Base-by-base conservation (phyloP, 202 grass and related monocot genomes). In the Saccharum hybrid region DNA sequence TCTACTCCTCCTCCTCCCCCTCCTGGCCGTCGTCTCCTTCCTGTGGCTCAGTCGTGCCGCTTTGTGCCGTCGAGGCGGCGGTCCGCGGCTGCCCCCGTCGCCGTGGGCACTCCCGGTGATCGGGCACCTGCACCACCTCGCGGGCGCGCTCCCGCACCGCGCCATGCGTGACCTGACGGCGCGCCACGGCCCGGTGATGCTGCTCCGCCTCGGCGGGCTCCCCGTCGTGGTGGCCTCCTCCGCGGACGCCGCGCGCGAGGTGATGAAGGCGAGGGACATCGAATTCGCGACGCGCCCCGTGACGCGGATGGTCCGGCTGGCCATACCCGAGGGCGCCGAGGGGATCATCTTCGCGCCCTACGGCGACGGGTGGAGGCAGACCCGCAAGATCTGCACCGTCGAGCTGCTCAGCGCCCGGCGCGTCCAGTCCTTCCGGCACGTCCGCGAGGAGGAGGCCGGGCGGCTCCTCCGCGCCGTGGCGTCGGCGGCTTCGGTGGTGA, bases 401-500 rank as follows among this genome's bases (percentile, higher is more conserved):
- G 87, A 92, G 79, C 83, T 94, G 23, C 77, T 92, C 68, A 83
- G 82, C 79, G 75, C 83, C 11, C 77, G 86, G 0, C 85, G 88
- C 45, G 89, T 94, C 22, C 74, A 72, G 26, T 89, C 87, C 2
- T 80, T 92, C 90, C 68, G 82, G 0, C 30, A 54, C 3, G 51
- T 92, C 4, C 79, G 93, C 21, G 85, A 90, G 71, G 75, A 90
- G 14, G 90, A 96, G 80, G 84, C 84, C 43, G 12, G 54, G 71
- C 74, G 71, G 28, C 74, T 93, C 71, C 63, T 96, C 33, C 76
- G 70, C 34, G 57, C 86, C 39, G 83, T 93, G 68, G 87, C 83
- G 51, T 28, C 85, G 48, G 1, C 70, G 8, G 16, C 51, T 31
- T 6, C 37, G 34, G 49, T 19, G 14, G 72, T 33, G 64, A 82